Evolutionary conservation across 2,329 filamentous ascomycete species (phyloP).

Genomic region (Rutstroemia sydowiana): DNA sequence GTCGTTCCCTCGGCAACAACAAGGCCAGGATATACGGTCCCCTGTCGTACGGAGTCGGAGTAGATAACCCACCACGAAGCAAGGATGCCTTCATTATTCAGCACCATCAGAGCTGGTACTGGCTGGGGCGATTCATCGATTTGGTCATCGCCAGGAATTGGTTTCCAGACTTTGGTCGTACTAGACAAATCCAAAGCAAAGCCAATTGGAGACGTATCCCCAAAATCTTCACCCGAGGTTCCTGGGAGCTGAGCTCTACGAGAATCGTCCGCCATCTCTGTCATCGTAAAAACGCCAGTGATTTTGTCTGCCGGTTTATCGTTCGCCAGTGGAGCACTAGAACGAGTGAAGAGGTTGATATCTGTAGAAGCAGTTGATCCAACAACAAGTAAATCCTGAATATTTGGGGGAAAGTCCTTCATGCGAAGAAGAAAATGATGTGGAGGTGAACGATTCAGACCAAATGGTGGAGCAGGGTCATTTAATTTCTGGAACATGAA

Average conservation of each 20-base stretch:
- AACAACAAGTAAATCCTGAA: slow-evolving; percentile 76
- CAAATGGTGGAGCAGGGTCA: slow-evolving; percentile 68
- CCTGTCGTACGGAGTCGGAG: slow-evolving; percentile 71
- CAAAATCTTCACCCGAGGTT: slow-evolving; percentile 45
- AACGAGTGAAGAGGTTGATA: slow-evolving; percentile 69
- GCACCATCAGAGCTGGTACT: slow-evolving; percentile 72
- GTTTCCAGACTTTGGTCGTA: slow-evolving; percentile 69
- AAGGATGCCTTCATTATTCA: slow-evolving; percentile 85
- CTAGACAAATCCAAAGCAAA: slow-evolving; percentile 76
- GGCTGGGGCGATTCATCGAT: slow-evolving; percentile 73
- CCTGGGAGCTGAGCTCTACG: slow-evolving; percentile 70
- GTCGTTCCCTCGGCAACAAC: slow-evolving; percentile 33
- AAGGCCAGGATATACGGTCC: slow-evolving; percentile 67
- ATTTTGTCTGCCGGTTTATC: slow-evolving; percentile 52
- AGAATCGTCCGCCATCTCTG: slow-evolving; percentile 65
- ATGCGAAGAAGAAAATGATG: slow-evolving; percentile 74
- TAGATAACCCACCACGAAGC: slow-evolving; percentile 90
- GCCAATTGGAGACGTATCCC: slow-evolving; percentile 73
- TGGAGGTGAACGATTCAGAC: slow-evolving; percentile 55
- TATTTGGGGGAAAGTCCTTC: slow-evolving; percentile 69
- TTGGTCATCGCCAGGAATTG: slow-evolving; percentile 65
- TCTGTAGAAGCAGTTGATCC: slow-evolving; percentile 75
- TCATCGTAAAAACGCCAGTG: slow-evolving; percentile 65
- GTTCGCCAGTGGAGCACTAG: slow-evolving; percentile 57
- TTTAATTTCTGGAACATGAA: slow-evolving; percentile 69